Evolutionary conservation across 1,139 yeast species (phyloP).

Genomic region (Pichia sp.): DNA sequence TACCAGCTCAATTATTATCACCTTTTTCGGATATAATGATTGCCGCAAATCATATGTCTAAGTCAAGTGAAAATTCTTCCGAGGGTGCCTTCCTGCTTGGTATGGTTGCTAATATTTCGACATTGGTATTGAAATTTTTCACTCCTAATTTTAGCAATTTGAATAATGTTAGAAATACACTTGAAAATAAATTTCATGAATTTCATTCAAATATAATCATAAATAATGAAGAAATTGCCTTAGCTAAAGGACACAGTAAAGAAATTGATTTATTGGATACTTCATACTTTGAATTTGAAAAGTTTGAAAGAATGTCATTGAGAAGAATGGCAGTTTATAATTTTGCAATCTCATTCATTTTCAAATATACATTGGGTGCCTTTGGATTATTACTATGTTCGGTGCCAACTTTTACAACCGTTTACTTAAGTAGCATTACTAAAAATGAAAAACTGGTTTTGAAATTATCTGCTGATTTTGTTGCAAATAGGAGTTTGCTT

Average conservation of each 20-base stretch:
- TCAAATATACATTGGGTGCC: conserved; percentile 94
- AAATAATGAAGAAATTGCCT: conserved; percentile 81
- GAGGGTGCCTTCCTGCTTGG: conserved; percentile 85
- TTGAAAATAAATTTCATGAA: conserved; percentile 81
- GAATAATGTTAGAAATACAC: conserved; percentile 68
- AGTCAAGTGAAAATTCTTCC: conserved; percentile 67
- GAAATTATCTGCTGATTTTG: conserved; percentile 60
- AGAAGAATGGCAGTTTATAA: conserved; percentile 71
- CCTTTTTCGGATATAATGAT: conserved; percentile 77
- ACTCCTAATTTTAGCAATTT: conserved; percentile 89
- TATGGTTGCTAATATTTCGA: conserved; percentile 72
- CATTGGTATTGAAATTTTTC: conserved; percentile 61
- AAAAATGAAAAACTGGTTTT: conserved; percentile 29
- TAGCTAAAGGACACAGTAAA: conserved; percentile 72
- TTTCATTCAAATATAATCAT: conserved; percentile 76
- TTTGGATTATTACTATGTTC: conserved; percentile 85
- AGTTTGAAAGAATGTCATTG: conserved; percentile 71
- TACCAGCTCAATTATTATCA: conserved; percentile 83
- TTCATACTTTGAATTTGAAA: conserved; percentile 74
- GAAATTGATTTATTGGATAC: conserved; percentile 75
- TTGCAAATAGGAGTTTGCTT: conserved; percentile 82
- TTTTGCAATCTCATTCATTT: conserved; percentile 75
- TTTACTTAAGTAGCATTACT: conserved; percentile 39
- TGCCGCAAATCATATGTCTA: conserved; percentile 75
- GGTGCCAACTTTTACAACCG: conserved; percentile 75